phyloP scores from a whole-genome alignment of 768 basidiomycete species.

The Crepidotus variabilis region DNA sequence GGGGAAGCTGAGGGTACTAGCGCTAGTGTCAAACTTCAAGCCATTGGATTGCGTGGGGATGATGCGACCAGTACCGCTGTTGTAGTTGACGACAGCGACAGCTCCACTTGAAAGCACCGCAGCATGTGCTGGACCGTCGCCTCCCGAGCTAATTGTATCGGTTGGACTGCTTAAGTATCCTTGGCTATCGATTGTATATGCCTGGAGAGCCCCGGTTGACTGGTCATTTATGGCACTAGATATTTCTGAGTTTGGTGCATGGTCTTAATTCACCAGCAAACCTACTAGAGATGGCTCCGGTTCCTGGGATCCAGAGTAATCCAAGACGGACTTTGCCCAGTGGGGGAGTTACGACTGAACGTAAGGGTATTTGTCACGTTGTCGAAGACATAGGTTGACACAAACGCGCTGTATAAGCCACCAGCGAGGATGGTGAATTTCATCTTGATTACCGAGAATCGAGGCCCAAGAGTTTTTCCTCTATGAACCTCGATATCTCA shows the following conservation, averaged over 20 bases:
- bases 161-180: slow-evolving; percentile 42
- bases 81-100: slow-evolving; percentile 61
- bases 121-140: slow-evolving; percentile 49
- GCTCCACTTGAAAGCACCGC: slow-evolving; percentile 49
- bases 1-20: slow-evolving; percentile 53
- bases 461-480: too few species aligned
- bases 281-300: slow-evolving; percentile 59
- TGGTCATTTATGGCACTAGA: slow-evolving; percentile 61
- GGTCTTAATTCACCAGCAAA: slow-evolving; percentile 1
- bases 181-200: slow-evolving; percentile 44
- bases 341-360: slow-evolving; percentile 42
- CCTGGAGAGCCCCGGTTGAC: slow-evolving; percentile 46
- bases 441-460: slow-evolving; percentile 41
- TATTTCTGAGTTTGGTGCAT: background rate
- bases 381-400: slow-evolving; percentile 64
- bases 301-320: slow-evolving; percentile 54
- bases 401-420: slow-evolving; percentile 56
- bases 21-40: slow-evolving; percentile 26
- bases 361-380: slow-evolving; percentile 43
- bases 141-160: slow-evolving; percentile 45
- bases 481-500: too few species aligned
- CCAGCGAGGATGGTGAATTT: slow-evolving; percentile 67
- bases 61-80: slow-evolving; percentile 49
- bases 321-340: slow-evolving; percentile 58
- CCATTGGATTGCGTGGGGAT: slow-evolving; percentile 43